Base-by-base conservation (phyloP, 1,284 basidiomycete genomes). In the Wallemia mellicola region DNA sequence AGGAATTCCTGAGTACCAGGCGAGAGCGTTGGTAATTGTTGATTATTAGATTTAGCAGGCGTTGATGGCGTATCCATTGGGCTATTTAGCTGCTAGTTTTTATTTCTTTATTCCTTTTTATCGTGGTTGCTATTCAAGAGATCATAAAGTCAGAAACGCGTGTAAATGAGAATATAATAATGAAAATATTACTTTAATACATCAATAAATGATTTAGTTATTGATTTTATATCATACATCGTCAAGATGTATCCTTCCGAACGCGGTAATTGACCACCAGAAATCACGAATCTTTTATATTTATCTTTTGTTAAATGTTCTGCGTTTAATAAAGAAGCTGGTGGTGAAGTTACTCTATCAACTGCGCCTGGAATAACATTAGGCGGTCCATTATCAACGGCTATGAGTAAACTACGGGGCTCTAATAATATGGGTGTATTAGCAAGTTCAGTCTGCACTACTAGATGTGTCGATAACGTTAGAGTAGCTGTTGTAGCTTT, bases 1-100 rank as follows among this genome's bases (percentile, higher is more conserved):
- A 57, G 24, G 55, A 57, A 57, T 28, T 57, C 55, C 55, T 57
- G 24, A 11, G 55, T 57, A 17, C 25, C 55, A n/a, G 55, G 55
- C 9, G 55, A 57, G 24, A 57, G 55, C 9, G 55, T 26, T 19
- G 55, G 55, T 7, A 57, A 25, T 19, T 48, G 38, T 22, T 7
- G 38, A 11, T 48, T 7, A n/a, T n/a, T 48, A n/a, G 5, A n/a
- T 48, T 48, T 48, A 22, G 5, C 38, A 17, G 38, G 38, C 38
- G 38, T 48, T 5, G 38, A 11, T 11, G 38, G 38, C n/a, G 38
- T 22, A 48, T 48, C 38, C 14, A n/a, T 11, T n/a, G 38, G 28
- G 28, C 17, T 7, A 7, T 7, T 48, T 48, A 48, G 5, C 5
- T 22, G 38, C 22, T 11, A 48, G 14, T 3, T 48, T n/a, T 48